These are phyloP conservation scores for Parasitella parasitica DNA, from an alignment of 371 early-diverging fungal genomes.

Conservation along the genomic window DNA sequence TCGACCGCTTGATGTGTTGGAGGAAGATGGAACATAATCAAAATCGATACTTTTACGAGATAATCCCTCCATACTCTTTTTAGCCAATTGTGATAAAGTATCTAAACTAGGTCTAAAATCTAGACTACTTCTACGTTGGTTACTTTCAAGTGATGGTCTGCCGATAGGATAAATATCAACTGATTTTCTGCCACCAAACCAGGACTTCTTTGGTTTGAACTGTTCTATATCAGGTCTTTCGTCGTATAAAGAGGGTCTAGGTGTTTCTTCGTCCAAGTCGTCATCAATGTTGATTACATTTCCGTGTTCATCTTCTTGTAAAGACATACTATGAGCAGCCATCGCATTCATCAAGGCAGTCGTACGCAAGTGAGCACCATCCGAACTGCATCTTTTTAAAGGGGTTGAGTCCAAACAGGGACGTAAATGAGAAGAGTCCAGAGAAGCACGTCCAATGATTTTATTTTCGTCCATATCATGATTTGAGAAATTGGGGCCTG, in stretches of 20 bases:
- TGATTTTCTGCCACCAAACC: slow-evolving; percentile 21
- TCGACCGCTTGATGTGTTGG: slow-evolving; percentile 1
- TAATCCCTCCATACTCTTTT: slow-evolving; percentile 28
- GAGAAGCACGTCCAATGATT: slow-evolving; percentile 9
- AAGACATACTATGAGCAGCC: slow-evolving; percentile 29
- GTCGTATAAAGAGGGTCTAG: slow-evolving; percentile 3
- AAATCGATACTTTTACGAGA: slow-evolving; percentile 26
- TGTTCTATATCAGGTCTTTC: slow-evolving; percentile 6
- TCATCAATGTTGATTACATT: slow-evolving; percentile 3
- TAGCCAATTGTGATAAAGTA: slow-evolving; percentile 25
- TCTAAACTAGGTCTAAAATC: slow-evolving; percentile 33
- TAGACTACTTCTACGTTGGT: slow-evolving; percentile 20
- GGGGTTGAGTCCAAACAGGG: slow-evolving; percentile 11
- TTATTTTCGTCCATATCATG: not conserved
- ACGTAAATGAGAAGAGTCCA: not conserved
- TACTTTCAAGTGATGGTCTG: slow-evolving; percentile 15
- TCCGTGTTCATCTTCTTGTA: slow-evolving; percentile 6
- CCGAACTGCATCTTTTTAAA: slow-evolving; percentile 45
- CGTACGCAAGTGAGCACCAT: slow-evolving; percentile 36
- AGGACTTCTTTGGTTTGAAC: slow-evolving; percentile 3
- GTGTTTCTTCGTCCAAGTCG: not conserved
- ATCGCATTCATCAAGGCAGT: slow-evolving; percentile 43
- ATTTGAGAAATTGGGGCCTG: not conserved
- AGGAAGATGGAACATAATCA: not conserved
- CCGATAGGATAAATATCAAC: slow-evolving; percentile 17